Evolutionary conservation across 164 flowering plant species (phyloP), one percentile per base, ranked within the genome.

Genomic region (Protea cynaroides): DNA sequence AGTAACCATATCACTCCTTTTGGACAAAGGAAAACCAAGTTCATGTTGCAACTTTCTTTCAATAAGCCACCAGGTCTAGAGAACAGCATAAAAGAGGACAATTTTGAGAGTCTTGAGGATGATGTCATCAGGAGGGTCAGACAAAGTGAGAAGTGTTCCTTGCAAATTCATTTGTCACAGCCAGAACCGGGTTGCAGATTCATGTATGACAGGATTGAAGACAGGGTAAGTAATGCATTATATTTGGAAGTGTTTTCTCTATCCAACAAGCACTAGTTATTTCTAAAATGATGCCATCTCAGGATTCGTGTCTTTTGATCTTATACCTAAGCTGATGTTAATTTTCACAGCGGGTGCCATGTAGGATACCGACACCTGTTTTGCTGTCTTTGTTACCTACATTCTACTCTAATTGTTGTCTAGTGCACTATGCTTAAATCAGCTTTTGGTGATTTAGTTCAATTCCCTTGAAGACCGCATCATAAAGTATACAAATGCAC

Each of bases 191-290:
- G 86, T 51, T 84, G 88, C 73, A 76, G 83, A 69, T 87, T 84
- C 77, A 82, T 87, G 94, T 84, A 81, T 77, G 89, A 85, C 75
- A 81, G 87, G 59, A 75, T 69, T 65, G 90, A 87, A 70, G 85
- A 85, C 72, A 81, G 79, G 89, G 93, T 85, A 82, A 50, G 37
- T 49, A n/a, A n/a, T n/a, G n/a, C n/a, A n/a, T n/a, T n/a, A 49
- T 34, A 21, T 24, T 15, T 6, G 17, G 52, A 49, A 15, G 2
- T 15, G n/a, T 12, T 15, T 49, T 15, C n/a, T 49, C 17, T 44
- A 29, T 29, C 34, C 34, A 29, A 29, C 34, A 29, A 29, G 34
- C 34, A 29, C 34, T 29, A 29, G 34, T 29, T 29, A 29, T 29
- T n/a, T 29, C 34, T 29, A 29, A 29, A 29, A 29, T 29, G 34